Evolutionary conservation across 768 basidiomycete genomes (phyloP), one percentile per base, ranked within the genome.

Genomic region (Agrocybe chaxingu): DNA sequence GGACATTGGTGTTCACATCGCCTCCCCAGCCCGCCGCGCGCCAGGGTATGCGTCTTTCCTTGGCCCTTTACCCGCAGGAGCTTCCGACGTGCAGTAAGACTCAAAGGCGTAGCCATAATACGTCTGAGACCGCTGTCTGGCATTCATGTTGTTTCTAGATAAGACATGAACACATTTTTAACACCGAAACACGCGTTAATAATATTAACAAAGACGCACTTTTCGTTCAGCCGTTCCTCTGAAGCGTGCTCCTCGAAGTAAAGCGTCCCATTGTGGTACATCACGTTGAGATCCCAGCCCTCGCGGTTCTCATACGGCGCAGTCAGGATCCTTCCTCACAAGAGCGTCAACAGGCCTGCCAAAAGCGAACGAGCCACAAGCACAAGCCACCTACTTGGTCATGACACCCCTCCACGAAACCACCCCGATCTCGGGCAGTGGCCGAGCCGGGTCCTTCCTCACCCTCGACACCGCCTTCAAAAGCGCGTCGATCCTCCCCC

Each of bases 71-170:
- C 59, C 62, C 6, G 54, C 55, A 7, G 74, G 75, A 1, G 63
- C 62, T 13, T 73, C 71, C 3, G 75, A 72, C 10, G 92, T 94
- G 66, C 89, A 92, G 59, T 85, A 95, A 11, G 90, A 88, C 64
- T 95, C 92, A 57, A 95, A 95, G 0, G 91, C 80, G 65, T 94
- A 94, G 12, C 91, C 92, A 63, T 85, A 90, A 65, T 95, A 95
- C 7, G 77, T 77, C 61, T 84, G 81, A 19, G 76, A 68, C 1
- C 78, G 80, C 30, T 87, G 85, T 9, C 77, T 78, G 8, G 81
- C 78, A n/a, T 78, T 69, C 69, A 86, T 75, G 50, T 85, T 70
- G 47, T 87, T 79, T 61, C 92, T 92, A 55, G 37, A 51, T 29
- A 12, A 51, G 8, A 45, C 31, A 47, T 48, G 40, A 29, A 49